Evolutionary conservation across 2,329 filamentous ascomycete species (phyloP), one percentile per base, ranked within the genome.

Genomic region (Beauveria pseudobassiana): DNA sequence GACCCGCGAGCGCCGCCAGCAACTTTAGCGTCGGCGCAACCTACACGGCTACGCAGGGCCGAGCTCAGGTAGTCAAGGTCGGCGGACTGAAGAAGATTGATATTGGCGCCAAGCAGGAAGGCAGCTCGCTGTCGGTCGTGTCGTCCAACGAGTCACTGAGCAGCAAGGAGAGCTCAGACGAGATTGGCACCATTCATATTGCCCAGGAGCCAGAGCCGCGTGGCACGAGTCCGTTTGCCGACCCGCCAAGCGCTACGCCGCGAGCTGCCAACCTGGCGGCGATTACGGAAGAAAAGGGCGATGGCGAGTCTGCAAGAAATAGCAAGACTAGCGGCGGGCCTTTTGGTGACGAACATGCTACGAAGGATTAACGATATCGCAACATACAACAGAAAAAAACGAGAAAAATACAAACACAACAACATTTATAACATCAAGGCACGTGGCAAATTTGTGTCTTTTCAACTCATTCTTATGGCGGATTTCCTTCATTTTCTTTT

Each of bases 1-100:
- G 75, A 63, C 85, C 79, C 24, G 80, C 79, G 66, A 87, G 84
- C 68, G 78, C 77, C 6, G 79, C 75, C 60, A 83, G 80, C 72
- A 81, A 83, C 42, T 88, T 88, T 70, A 88, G 85, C 68, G 83
- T 89, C 61, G 86, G 86, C 20, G 86, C 86, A 22, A 87, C 86
- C 1, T 88, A 88, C 67, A 87, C 83, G 2, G 83, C 82, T 16
- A 82, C 78, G 26, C 80, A 82, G 24, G 80, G 81, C 28, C 80
- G 80, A 55, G 83, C 84, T 24, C 83, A 86, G 68, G 79, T 87
- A 42, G 80, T 87, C 53, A 82, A 83, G 63, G 82, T 87, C 22
- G 80, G 80, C 48, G 81, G 75, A 12, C 70, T 75, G 43, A 84
- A 81, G 72, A 82, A 79, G 71, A 71, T 76, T 63, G 71, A 76